phyloP scores from a whole-genome alignment of 495 filamentous ascomycete species.

The Daldinia childiae region DNA sequence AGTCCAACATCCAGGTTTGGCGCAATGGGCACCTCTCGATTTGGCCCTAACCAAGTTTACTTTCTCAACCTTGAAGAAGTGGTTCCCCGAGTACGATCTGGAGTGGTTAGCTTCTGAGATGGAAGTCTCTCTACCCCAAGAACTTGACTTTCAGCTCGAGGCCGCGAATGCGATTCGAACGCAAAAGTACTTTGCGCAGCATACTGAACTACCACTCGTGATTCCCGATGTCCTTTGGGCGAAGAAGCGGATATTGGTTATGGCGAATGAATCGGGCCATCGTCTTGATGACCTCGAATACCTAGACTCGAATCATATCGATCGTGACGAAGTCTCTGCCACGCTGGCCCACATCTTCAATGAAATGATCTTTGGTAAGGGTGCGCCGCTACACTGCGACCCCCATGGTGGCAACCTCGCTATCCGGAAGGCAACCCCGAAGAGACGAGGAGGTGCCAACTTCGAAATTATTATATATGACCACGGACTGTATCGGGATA shows the following conservation, averaged over 20 bases:
- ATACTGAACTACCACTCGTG: conserved; percentile 78
- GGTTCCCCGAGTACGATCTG: conserved; percentile 97
- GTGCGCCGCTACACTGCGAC: conserved; percentile 94
- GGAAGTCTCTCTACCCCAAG: conserved; percentile 87
- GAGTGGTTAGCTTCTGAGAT: conserved; percentile 96
- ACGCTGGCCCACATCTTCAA: conserved; percentile 94
- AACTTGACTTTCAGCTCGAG: conserved; percentile 90
- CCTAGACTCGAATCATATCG: conserved; percentile 84
- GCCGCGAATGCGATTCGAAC: conserved; percentile 84
- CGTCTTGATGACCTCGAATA: conserved; percentile 90
- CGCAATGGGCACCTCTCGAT: conserved; percentile 92
- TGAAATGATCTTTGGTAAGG: conserved; percentile 97
- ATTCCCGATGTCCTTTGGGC: conserved; percentile 94
- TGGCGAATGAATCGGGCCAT: conserved; percentile 90
- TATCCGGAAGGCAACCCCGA: conserved; percentile 74
- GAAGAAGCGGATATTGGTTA: conserved; percentile 87
- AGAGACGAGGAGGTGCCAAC: conserved; percentile 66
- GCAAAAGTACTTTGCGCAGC: conserved; percentile 76
- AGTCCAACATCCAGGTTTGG: conserved; percentile 90
- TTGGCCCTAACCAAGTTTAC: conserved; percentile 86
- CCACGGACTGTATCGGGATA: conserved; percentile 95
- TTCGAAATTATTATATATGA: conserved; percentile 99
- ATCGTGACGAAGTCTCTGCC: conserved; percentile 95
- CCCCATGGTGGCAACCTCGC: conserved; percentile 98
- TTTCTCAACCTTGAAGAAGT: conserved; percentile 86